These are phyloP conservation scores for Waitea zeae DNA, from an alignment of 1,284 basidiomycete species.

Conservation along the genomic window DNA sequence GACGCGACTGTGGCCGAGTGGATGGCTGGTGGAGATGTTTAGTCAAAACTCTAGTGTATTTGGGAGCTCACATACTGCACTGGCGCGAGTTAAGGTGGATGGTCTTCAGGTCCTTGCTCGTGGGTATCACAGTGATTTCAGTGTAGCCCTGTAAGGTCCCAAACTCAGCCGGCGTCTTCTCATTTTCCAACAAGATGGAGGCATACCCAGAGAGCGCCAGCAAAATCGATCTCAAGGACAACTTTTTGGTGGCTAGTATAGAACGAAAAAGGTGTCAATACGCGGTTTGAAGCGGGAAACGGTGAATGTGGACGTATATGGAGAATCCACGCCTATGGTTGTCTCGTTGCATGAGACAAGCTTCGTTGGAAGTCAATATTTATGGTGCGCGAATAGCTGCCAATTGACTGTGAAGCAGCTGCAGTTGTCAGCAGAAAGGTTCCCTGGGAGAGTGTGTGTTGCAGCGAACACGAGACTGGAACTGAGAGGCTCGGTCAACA, in stretches of 20 bases:
- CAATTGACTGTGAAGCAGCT: too few species aligned
- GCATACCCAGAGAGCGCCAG: constrained; percentile 59
- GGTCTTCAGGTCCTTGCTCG: constrained; percentile 55
- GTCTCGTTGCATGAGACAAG: constrained; percentile 69
- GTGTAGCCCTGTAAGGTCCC: constrained; percentile 64
- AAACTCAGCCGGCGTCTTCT: constrained; percentile 7
- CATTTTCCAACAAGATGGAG: constrained; percentile 1
- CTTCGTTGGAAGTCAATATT: too few species aligned
- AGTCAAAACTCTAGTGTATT: too few species aligned
- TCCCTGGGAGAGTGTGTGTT: too few species aligned
- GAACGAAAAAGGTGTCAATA: constrained; percentile 34
- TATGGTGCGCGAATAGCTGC: too few species aligned
- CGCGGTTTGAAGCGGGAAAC: constrained; percentile 6
- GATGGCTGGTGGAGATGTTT: constrained; percentile 32
- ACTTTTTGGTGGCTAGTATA: constrained; percentile 88
- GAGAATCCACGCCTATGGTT: constrained; percentile 62
- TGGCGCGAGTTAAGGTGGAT: constrained; percentile 78
- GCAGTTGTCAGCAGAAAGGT: too few species aligned
- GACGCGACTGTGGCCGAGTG: constrained; percentile 57
- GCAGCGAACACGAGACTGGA: too few species aligned
- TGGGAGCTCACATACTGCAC: constrained; percentile 68
- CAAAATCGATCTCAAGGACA: constrained; percentile 78
- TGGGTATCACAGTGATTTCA: constrained; percentile 76
- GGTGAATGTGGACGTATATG: constrained; percentile 49
- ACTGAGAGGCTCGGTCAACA: too few species aligned